These are phyloP conservation scores for Psilocybe sp. DNA, from an alignment of 768 basidiomycete genomes.

Conservation along the genomic window DNA sequence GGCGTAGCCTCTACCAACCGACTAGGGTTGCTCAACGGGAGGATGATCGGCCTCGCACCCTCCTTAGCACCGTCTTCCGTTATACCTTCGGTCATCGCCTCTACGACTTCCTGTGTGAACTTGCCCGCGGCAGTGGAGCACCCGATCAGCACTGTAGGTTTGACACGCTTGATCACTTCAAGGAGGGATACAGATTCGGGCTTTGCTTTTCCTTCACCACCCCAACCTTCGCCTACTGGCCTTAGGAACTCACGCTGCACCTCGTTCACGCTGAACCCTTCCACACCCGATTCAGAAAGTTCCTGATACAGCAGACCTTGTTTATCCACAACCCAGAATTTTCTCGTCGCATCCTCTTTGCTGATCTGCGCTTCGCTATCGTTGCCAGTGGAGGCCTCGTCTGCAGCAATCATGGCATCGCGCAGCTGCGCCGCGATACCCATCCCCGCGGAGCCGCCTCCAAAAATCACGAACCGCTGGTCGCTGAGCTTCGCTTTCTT, in stretches of 20 bases:
- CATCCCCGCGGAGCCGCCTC: slow-evolving; percentile 79
- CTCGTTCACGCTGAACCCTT: slow-evolving; percentile 17
- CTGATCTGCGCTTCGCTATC: too few relatives aligned
- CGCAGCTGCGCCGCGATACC: slow-evolving; percentile 77
- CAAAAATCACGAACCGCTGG: slow-evolving; percentile 77
- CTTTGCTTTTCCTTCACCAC: slow-evolving; percentile 17
- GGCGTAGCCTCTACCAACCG: slow-evolving; percentile 73
- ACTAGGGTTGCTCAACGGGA: slow-evolving; percentile 84
- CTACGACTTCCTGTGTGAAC: slow-evolving; percentile 72
- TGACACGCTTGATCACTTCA: slow-evolving; percentile 67
- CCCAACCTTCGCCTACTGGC: slow-evolving; percentile 38
- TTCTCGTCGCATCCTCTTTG: slow-evolving; percentile 53
- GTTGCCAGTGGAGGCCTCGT: too few relatives aligned
- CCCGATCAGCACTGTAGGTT: slow-evolving; percentile 83
- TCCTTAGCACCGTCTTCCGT: too few relatives aligned
- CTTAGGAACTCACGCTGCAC: slow-evolving; percentile 54
- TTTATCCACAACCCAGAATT: slow-evolving; percentile 75
- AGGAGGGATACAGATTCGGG: slow-evolving; percentile 49
- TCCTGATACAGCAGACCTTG: slow-evolving; percentile 26
- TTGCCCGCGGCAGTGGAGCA: slow-evolving; percentile 77
- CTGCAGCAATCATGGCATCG: slow-evolving; percentile 64
- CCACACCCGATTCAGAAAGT: slow-evolving; percentile 23
- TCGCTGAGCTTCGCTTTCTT: slow-evolving; percentile 46
- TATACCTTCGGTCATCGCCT: slow-evolving; percentile 51
- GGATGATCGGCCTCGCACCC: slow-evolving; percentile 75